Percentiles rank a stretch among this genome's conserved stretches.
These are phyloP conservation scores for Setomelanomma holmii DNA, from an alignment of 2,329 filamentous ascomycete genomes.

Conservation along the genomic window DNA sequence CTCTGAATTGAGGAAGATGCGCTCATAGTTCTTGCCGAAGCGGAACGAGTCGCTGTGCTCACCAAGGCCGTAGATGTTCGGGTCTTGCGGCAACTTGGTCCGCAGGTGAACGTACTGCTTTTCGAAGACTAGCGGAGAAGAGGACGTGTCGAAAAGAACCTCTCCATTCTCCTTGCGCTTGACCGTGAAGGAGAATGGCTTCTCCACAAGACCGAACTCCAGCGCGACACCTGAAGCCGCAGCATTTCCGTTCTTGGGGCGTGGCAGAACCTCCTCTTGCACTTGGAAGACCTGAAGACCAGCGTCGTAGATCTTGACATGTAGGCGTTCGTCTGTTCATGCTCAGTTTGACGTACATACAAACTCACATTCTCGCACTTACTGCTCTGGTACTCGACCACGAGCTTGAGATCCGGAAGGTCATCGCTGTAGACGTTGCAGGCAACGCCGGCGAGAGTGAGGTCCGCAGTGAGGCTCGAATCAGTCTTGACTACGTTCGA, in stretches of 20 bases:
- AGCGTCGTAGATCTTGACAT: constrained; percentile 76
- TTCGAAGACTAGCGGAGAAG: constrained; percentile 73
- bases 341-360: constrained; percentile 16
- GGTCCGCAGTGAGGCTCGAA: constrained; percentile 70
- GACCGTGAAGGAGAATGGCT: constrained; percentile 74
- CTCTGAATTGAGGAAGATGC: constrained; percentile 75
- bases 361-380: constrained; percentile 18
- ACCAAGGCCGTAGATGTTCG: constrained; percentile 79
- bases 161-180: constrained; percentile 64
- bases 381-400: constrained; percentile 69
- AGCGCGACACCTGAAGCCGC: constrained; percentile 54
- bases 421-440: constrained; percentile 69
- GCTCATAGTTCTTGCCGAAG: constrained; percentile 71
- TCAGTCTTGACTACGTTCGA: constrained; percentile 63
- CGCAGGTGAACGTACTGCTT: constrained; percentile 77
- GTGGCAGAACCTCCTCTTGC: constrained; percentile 71
- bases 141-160: constrained; percentile 73
- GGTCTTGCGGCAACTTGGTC: constrained; percentile 71
- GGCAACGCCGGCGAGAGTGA: constrained; percentile 71
- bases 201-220: constrained; percentile 60
- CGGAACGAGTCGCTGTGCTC: constrained; percentile 77
- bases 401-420: constrained; percentile 61
- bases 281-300: constrained; percentile 77
- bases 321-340: constrained; percentile 67
- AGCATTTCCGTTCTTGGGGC: constrained; percentile 56